These are phyloP conservation scores for Xerocomellus chrysenteron DNA, from an alignment of 768 basidiomycete species.

Conservation along the genomic window DNA sequence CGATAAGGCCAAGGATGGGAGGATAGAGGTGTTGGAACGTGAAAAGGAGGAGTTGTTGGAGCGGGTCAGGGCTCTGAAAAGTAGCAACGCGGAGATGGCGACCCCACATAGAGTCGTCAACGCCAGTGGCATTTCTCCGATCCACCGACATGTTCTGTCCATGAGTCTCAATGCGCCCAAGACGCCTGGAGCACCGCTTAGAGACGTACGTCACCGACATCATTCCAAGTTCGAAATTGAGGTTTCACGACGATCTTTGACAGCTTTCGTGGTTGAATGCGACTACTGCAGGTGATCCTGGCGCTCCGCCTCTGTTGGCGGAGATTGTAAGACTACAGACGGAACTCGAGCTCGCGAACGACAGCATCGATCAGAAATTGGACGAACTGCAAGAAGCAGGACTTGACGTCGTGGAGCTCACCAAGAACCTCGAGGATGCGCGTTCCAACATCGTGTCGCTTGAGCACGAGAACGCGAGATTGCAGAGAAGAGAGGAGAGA, in stretches of 20 bases:
- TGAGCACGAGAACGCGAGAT: slow-evolving; percentile 67
- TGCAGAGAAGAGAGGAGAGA: slow-evolving; percentile 70
- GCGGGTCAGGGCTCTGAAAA: slow-evolving; percentile 58
- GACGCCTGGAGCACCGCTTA: slow-evolving; percentile 76
- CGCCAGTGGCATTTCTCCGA: slow-evolving; percentile 66
- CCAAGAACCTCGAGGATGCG: slow-evolving; percentile 71
- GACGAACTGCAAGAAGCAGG: slow-evolving; percentile 84
- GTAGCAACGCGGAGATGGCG: slow-evolving; percentile 47
- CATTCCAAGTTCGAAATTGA: not conserved
- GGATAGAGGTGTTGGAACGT: slow-evolving; percentile 72
- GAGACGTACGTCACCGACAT: slow-evolving; percentile 54
- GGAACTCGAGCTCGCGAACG: slow-evolving; percentile 78
- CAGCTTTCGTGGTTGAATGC: slow-evolving; percentile 75
- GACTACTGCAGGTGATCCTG: slow-evolving; percentile 51
- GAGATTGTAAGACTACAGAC: slow-evolving; percentile 73
- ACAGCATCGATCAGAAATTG: slow-evolving; percentile 84
- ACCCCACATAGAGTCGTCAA: slow-evolving; percentile 61
- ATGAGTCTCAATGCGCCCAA: slow-evolving; percentile 68
- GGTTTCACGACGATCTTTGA: slow-evolving; percentile 11
- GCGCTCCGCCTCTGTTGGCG: slow-evolving; percentile 59
- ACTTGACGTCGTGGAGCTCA: slow-evolving; percentile 67
- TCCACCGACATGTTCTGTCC: slow-evolving; percentile 68
- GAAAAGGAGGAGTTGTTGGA: slow-evolving; percentile 77
- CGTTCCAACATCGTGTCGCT: slow-evolving; percentile 52
- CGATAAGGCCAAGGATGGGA: slow-evolving; percentile 71